These are phyloP conservation scores for Centaurea solstitialis DNA, from an alignment of 129 eudicot genomes.

Conservation along the genomic window DNA sequence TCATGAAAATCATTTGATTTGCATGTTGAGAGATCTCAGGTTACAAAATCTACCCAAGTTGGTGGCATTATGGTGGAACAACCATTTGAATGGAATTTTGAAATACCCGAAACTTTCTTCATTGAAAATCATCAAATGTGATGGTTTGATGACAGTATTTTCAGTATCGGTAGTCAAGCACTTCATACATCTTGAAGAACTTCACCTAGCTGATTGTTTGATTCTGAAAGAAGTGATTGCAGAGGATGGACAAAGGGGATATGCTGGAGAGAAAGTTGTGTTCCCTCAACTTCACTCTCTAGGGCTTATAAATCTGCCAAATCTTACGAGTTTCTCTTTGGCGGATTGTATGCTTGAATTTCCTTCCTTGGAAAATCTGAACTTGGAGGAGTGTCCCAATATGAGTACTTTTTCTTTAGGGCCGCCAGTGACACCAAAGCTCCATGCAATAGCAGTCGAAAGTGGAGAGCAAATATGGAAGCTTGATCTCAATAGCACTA, in stretches of 20 bases:
- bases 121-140: constrained; percentile 14
- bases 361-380: constrained; percentile 25
- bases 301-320: constrained; percentile 16
- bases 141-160: constrained; percentile 5
- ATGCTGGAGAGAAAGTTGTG: constrained; percentile 10
- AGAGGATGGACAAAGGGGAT: background rate
- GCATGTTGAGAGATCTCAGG: constrained; percentile 3
- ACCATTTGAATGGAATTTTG: constrained; percentile 1
- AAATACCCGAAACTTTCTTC: constrained; percentile 11
- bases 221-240: constrained; percentile 19
- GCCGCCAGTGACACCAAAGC: constrained; percentile 20
- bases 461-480: constrained; percentile 15
- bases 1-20: background rate
- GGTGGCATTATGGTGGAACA: constrained; percentile 22
- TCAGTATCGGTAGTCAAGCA: constrained; percentile 6
- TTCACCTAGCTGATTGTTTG: constrained; percentile 12
- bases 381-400: constrained; percentile 26
- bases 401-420: constrained; percentile 23
- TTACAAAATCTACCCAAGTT: constrained; percentile 21
- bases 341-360: constrained; percentile 11
- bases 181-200: constrained; percentile 18
- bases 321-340: constrained; percentile 16
- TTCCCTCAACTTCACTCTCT: constrained; percentile 29
- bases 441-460: constrained; percentile 18
- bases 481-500: constrained; percentile 24